Evolutionary conservation across 768 basidiomycete genomes (phyloP), one percentile per base, ranked within the genome.

Genomic region (Rhizopogon roseolus): DNA sequence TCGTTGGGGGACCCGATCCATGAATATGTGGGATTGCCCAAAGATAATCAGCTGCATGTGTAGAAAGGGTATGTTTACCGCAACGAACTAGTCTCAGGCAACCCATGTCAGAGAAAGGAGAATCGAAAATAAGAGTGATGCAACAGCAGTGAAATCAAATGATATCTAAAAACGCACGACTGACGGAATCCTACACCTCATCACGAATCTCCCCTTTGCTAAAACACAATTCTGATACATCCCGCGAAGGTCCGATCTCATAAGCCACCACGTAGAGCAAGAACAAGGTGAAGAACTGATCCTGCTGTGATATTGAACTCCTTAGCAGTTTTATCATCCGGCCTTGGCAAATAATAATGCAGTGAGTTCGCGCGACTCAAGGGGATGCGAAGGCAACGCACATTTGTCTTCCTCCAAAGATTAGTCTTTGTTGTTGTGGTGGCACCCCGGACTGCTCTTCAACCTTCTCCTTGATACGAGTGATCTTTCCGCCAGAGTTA

Each of bases 361-460:
- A 50, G 28, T 25, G 5, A 49, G 49, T 40, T 34, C 22, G 14
- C 19, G 39, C 17, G 14, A 32, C 25, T 29, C 2, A 5, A 44
- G 40, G 29, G 3, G 39, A 28, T 28, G 49, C 37, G 29, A 44
- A 34, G 13, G 17, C 55, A 39, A 74, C 82, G 71, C 70, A 98
- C 96, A 98, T 86, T 67, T 97, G 95, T 65, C 94, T 84, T 34
- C 96, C 96, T 64, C 82, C 72, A 69, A 87, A 97, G 68, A 98
- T 98, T 64, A 98, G 72, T 54, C 96, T 84, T 70, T 98, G 96
- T 71, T 98, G 96, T 41, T 79, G 90, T 56, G 96, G 96, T 22
- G 96, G 96, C 40, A 98, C 96, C 59, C 96, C 96, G 6, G 93
- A 94, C 73, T 98, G 95, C 76, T 98, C 95, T 70, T 98, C 96